phyloP scores from a whole-genome alignment of 2,329 filamentous ascomycete genomes.

The Paecilomyces dactylethromorphus region DNA sequence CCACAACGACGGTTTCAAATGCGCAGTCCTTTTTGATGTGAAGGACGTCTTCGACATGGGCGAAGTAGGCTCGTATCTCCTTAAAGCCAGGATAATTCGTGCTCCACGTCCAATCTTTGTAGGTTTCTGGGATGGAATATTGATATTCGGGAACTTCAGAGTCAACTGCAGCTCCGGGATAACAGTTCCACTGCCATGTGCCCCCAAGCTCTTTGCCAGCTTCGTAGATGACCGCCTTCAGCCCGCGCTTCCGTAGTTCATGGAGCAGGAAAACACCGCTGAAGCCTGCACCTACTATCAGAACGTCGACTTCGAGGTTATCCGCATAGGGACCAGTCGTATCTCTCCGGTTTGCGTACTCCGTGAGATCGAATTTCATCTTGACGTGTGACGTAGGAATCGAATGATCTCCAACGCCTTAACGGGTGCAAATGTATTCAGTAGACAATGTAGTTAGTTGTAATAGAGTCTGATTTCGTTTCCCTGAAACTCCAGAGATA shows the following conservation, averaged over 20 bases:
- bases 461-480: neutral
- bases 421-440: neutral
- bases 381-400: neutral
- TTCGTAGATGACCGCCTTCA: slow-evolving; percentile 44
- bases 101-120: slow-evolving; percentile 40
- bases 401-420: neutral
- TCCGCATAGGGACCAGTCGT: slow-evolving; percentile 12
- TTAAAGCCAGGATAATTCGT: slow-evolving; percentile 19
- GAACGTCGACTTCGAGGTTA: slow-evolving; percentile 18
- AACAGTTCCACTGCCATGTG: slow-evolving; percentile 50
- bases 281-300: slow-evolving; percentile 6
- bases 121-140: slow-evolving; percentile 45
- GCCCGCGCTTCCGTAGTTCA: slow-evolving; percentile 43
- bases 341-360: slow-evolving; percentile 7
- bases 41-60: slow-evolving; percentile 39
- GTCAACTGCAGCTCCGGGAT: slow-evolving; percentile 48
- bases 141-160: slow-evolving; percentile 49
- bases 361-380: neutral
- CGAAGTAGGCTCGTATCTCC: slow-evolving; percentile 43
- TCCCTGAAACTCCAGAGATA: neutral
- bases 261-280: slow-evolving; percentile 45
- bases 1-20: slow-evolving; percentile 39
- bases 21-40: slow-evolving; percentile 38
- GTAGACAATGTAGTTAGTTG: neutral
- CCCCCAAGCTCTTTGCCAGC: slow-evolving; percentile 45